Base-by-base conservation (phyloP, 192 early-diverging fungal genomes). In the Mortierella hygrophila region DNA sequence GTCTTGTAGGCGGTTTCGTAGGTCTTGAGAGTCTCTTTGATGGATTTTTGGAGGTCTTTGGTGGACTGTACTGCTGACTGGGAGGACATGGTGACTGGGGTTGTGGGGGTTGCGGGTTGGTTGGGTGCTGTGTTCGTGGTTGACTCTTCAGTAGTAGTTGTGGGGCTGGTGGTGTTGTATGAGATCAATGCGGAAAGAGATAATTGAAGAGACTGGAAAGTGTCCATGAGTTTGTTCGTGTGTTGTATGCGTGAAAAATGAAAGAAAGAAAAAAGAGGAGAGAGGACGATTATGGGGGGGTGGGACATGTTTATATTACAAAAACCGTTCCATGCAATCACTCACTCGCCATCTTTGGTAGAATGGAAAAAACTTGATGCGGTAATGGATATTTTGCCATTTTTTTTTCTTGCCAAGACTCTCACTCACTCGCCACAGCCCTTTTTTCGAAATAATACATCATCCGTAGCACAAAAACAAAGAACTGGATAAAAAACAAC, bases 1-100 rank as follows among this genome's bases (percentile, higher is more conserved):
- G 20, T 40, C 32, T 85, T 85, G 74, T 85, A 85, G 7, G 76
- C 21, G 8, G 74, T 80, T 32, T 63, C 76, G 69, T 23, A 72
- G 72, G 23, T 74, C 73, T 60, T 52, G 49, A 52, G 49, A 16
- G 49, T 52, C 72, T 82, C 55, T 69, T 26, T 8, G 52, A 54
- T 32, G 42, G 70, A 21, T 44, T 26, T 15, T 32, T 26, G 60
- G 11, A 65, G 60, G 60, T 52, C 49, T 52, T 52, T 52, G 49
- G 9, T 65, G 60, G n/a, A 10, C 23, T 65, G 26, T 32, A 29
- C 60, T 15, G 9, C 3, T 32, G 60, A 15, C 13, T 26, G 26
- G 11, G 13, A 65, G 29, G 60, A 65, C 60, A 65, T 65, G 60
- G 29, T 3, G 9, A 23, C 0, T 60, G 57, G 21, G n/a, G 57